phyloP scores from a whole-genome alignment of 306 rosid species.

The Echinosophora koreensis region DNA sequence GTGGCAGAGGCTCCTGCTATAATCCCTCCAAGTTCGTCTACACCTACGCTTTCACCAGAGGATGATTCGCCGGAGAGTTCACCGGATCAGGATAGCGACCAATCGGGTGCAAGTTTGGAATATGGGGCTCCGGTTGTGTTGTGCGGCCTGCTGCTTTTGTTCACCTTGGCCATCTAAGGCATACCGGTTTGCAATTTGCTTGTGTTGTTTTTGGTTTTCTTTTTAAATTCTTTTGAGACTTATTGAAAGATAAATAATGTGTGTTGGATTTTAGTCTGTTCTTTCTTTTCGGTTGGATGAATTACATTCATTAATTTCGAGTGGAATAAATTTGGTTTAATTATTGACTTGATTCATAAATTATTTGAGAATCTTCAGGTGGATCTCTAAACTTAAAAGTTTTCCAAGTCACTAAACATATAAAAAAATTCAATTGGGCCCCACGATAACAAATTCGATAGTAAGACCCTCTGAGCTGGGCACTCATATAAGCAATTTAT shows the following conservation, averaged over 20 bases:
- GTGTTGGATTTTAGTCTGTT: background rate
- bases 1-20: background rate
- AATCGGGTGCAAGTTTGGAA: conserved; percentile 47
- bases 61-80: conserved; percentile 55
- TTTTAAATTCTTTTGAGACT: background rate
- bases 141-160: conserved; percentile 49
- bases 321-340: background rate
- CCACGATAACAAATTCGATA: too few species aligned
- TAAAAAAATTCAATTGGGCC: too few species aligned
- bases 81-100: conserved; percentile 49
- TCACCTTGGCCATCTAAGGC: conserved; percentile 49
- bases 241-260: background rate
- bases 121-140: conserved; percentile 41
- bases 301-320: too few species aligned
- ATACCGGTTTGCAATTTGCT: background rate
- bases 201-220: background rate
- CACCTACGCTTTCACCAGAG: conserved; percentile 49
- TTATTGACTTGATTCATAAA: too few species aligned
- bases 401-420: too few species aligned
- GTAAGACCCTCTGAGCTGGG: too few species aligned
- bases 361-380: too few species aligned
- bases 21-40: background rate
- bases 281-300: too few species aligned
- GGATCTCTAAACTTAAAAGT: too few species aligned
- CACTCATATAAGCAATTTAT: too few species aligned